Percentiles rank a stretch among this genome's conserved stretches.
These are phyloP conservation scores for Rutstroemia sp. DNA, from an alignment of 2,329 filamentous ascomycete genomes.

Conservation along the genomic window DNA sequence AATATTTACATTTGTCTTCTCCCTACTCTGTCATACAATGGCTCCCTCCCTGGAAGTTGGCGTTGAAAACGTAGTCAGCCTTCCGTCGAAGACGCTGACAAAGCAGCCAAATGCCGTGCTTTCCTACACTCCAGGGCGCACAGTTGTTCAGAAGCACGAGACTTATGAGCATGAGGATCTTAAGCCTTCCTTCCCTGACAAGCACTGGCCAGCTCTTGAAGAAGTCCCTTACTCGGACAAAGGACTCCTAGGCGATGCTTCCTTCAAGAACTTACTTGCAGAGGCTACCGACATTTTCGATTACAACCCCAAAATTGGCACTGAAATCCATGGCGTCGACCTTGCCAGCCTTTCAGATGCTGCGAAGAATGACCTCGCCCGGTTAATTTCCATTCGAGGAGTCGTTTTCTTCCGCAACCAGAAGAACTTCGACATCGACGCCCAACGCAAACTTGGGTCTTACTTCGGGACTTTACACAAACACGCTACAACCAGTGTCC, in stretches of 20 bases:
- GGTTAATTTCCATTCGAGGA: slow-evolving; percentile 44
- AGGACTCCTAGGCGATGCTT: slow-evolving; percentile 44
- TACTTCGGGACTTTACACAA: slow-evolving; percentile 48
- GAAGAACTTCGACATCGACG: slow-evolving; percentile 44
- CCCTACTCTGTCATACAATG: slow-evolving; percentile 8
- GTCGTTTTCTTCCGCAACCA: slow-evolving; percentile 52
- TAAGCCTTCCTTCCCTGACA: slow-evolving; percentile 43
- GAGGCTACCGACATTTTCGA: slow-evolving; percentile 48
- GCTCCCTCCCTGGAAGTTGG: slow-evolving; percentile 16
- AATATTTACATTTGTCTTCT: background rate
- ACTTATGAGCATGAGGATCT: slow-evolving; percentile 46
- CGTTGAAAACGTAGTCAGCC: slow-evolving; percentile 5
- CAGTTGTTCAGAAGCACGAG: slow-evolving; percentile 36
- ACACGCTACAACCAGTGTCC: slow-evolving; percentile 47
- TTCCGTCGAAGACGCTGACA: slow-evolving; percentile 3
- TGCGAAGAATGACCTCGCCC: slow-evolving; percentile 44
- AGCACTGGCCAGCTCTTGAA: slow-evolving; percentile 42
- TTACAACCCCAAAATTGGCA: slow-evolving; percentile 37
- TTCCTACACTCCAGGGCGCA: slow-evolving; percentile 37
- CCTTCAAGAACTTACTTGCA: slow-evolving; percentile 44
- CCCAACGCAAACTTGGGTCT: slow-evolving; percentile 42
- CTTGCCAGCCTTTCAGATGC: slow-evolving; percentile 36
- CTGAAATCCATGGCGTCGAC: slow-evolving; percentile 34
- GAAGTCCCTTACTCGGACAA: slow-evolving; percentile 45
- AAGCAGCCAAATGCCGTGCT: background rate